Evolutionary conservation across 331 rosid species (phyloP).

Genomic region (Phaseolus coccineus): DNA sequence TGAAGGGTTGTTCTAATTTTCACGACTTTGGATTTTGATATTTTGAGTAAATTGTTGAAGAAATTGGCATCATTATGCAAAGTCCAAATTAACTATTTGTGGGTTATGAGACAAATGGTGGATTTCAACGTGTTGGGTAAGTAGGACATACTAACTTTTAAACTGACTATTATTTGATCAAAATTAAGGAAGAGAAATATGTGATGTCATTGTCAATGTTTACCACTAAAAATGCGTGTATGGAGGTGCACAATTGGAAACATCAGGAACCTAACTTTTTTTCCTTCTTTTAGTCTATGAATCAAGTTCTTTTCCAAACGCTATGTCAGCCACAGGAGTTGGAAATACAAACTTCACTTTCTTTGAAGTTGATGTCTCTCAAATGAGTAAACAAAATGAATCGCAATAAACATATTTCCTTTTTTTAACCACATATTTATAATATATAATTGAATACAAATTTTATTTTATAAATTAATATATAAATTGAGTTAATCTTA

Average conservation of each 20-base stretch:
- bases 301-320: background rate
- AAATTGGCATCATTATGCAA: background rate
- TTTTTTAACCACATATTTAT: no score
- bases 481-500: no score
- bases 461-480: no score
- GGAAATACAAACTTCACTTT: conserved; percentile 22
- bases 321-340: conserved; percentile 19
- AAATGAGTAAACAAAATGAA: background rate
- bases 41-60: background rate
- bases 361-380: background rate
- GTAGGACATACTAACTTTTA: background rate
- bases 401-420: background rate
- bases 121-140: background rate
- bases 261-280: background rate
- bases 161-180: background rate
- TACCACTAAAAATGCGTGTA: conserved; percentile 15
- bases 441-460: no score
- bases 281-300: background rate
- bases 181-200: background rate
- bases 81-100: background rate
- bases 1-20: background rate
- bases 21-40: background rate
- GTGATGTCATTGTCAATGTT: conserved; percentile 23
- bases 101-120: background rate
- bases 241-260: conserved; percentile 20